These are phyloP conservation scores for Cladophialophora immunda DNA, from an alignment of 2,329 filamentous ascomycete genomes.

Conservation along the genomic window DNA sequence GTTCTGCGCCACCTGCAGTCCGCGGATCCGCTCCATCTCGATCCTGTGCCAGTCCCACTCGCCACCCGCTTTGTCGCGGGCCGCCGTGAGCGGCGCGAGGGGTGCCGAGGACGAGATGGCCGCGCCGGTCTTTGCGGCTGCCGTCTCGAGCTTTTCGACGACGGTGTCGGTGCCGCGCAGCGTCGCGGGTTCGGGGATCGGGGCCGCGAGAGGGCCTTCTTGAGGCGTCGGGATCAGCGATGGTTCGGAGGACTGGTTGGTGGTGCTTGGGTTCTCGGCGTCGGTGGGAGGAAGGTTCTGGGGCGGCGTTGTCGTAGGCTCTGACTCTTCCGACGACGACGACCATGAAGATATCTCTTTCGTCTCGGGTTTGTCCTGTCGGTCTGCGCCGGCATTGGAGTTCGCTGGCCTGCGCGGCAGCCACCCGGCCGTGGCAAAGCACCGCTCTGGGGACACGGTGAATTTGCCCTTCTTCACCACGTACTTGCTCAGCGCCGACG, in stretches of 20 bases:
- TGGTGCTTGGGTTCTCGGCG: not conserved
- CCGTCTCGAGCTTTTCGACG: constrained; percentile 40
- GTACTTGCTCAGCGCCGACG: constrained; percentile 79
- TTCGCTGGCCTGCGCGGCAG: constrained; percentile 77
- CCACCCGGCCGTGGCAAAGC: constrained; percentile 75
- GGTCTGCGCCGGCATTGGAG: constrained; percentile 17
- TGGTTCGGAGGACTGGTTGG: constrained; percentile 11
- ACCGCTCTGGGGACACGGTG: constrained; percentile 82
- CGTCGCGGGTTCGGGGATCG: constrained; percentile 23
- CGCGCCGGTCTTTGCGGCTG: constrained; percentile 25
- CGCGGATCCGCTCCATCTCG: constrained; percentile 64
- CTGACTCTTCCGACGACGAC: constrained; percentile 18
- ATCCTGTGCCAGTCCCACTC: constrained; percentile 69
- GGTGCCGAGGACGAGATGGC: constrained; percentile 30
- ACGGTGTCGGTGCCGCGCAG: constrained; percentile 24
- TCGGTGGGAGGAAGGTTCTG: not conserved
- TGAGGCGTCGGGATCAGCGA: constrained; percentile 21
- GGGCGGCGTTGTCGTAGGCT: not conserved
- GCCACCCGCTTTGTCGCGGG: constrained; percentile 44
- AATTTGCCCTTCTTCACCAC: constrained; percentile 82
- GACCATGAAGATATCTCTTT: not conserved
- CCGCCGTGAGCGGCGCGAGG: constrained; percentile 47
- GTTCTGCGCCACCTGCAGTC: constrained; percentile 63
- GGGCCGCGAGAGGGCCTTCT: constrained; percentile 28
- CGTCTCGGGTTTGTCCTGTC: not conserved